A percentile compares a stretch with the other conserved stretches of the same genome.
Conservation (phyloP, 805 yeast genomes). For the Candida fluviatilis region DNA sequence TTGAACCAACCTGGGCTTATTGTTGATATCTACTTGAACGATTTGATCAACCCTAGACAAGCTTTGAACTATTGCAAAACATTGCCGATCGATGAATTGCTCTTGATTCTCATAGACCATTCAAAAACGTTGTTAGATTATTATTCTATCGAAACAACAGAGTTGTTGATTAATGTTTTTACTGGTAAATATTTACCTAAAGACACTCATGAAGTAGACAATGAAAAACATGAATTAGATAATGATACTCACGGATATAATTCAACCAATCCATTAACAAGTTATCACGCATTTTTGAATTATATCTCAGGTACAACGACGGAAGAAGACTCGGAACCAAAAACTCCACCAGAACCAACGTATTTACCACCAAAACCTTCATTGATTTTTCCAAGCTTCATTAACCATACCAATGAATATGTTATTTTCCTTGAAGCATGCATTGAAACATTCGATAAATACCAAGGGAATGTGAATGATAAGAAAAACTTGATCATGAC, state of each 20-base stretch:
- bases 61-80: conserved; percentile 66
- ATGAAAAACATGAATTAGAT: conserved; percentile 6
- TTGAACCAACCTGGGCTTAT: conserved; percentile 71
- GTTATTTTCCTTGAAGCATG: conserved; percentile 92
- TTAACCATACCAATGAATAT: conserved; percentile 82
- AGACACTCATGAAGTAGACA: conserved; percentile 9
- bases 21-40: conserved; percentile 70
- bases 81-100: conserved; percentile 69
- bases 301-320: conserved; percentile 19
- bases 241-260: conserved; percentile 9
- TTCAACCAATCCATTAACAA: conserved; percentile 23
- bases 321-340: conserved; percentile 3
- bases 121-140: conserved; percentile 62
- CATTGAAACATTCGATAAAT: conserved; percentile 67
- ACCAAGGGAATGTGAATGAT: conserved; percentile 68
- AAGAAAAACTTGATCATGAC: conserved; percentile 72
- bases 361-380: conserved; percentile 92
- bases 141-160: conserved; percentile 78
- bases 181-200: conserved; percentile 73
- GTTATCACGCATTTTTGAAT: conserved; percentile 28
- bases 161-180: conserved; percentile 76
- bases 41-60: conserved; percentile 43
- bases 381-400: conserved; percentile 79
- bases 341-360: conserved; percentile 44
- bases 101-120: conserved; percentile 64